A percentile compares a stretch with the other conserved stretches of the same genome.
These are phyloP conservation scores for Flagelloscypha sp. DNA, from an alignment of 768 basidiomycete species.

Conservation along the genomic window DNA sequence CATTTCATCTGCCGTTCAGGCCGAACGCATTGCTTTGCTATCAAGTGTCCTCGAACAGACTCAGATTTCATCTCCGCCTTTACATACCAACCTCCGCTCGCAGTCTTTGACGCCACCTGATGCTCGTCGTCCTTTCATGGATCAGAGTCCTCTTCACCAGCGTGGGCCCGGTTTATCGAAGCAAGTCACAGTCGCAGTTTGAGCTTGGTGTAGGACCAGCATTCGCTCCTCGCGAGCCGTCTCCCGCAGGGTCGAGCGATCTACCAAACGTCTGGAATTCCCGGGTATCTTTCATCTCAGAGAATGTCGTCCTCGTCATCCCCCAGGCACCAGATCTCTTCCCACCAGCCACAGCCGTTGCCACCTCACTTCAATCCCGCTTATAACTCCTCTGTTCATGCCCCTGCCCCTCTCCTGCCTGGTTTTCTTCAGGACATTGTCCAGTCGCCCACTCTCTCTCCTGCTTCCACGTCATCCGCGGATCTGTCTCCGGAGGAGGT, in stretches of 20 bases:
- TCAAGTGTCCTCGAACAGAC: constrained; percentile 64
- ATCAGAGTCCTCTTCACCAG: constrained; percentile 22
- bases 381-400: constrained; percentile 28
- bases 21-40: constrained; percentile 74
- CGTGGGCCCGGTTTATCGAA: constrained; percentile 36
- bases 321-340: constrained; percentile 13
- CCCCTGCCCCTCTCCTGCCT: constrained; percentile 52
- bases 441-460: constrained; percentile 56
- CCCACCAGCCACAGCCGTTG: constrained; percentile 14
- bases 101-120: constrained; percentile 42
- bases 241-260: constrained; percentile 41
- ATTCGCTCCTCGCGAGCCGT: too few relatives aligned
- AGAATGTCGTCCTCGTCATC: constrained; percentile 29
- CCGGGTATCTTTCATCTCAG: constrained; percentile 31
- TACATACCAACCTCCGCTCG: constrained; percentile 25
- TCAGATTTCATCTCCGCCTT: constrained; percentile 23
- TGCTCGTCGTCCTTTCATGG: constrained; percentile 29
- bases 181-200: constrained; percentile 46
- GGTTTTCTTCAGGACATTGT: constrained; percentile 73
- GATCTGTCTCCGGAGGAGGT: constrained; percentile 58
- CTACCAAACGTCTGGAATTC: constrained; percentile 54
- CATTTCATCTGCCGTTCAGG: constrained; percentile 76
- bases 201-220: constrained; percentile 40
- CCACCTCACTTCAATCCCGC: constrained; percentile 5
- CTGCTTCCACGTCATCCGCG: constrained; percentile 56